A percentile compares a stretch with the other conserved stretches of the same genome.
phyloP scores from a whole-genome alignment of 495 filamentous ascomycete genomes.

The Darksidea phi region DNA sequence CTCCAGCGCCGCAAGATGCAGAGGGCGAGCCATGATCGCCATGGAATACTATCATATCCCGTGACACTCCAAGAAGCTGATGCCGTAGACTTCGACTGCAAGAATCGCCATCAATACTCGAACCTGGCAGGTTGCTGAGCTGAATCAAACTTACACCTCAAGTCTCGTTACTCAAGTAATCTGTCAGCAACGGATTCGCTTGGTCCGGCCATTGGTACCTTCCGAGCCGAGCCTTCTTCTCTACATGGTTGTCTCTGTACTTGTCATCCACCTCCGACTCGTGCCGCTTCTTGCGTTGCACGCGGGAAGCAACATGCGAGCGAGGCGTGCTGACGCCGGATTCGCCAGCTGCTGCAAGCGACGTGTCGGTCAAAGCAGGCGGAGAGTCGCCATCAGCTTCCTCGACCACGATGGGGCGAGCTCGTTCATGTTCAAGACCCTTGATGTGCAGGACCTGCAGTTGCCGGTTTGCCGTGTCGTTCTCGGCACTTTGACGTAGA shows the following conservation, averaged over 20 bases:
- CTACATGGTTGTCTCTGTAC: neutral
- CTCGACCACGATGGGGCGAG: too few species aligned
- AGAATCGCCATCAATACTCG: too few species aligned
- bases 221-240: conserved; percentile 1
- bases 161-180: neutral
- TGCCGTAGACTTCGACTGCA: too few species aligned
- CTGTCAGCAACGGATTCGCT: neutral
- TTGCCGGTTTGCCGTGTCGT: too few species aligned
- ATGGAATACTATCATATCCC: too few species aligned
- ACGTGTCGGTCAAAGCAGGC: conserved; percentile 20
- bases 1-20: too few species aligned
- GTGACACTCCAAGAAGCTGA: too few species aligned
- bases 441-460: too few species aligned
- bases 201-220: neutral
- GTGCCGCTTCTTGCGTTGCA: neutral
- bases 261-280: neutral
- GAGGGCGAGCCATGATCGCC: too few species aligned
- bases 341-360: neutral
- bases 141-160: neutral
- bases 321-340: conserved; percentile 17
- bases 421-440: too few species aligned
- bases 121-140: too few species aligned
- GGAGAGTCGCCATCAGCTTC: neutral
- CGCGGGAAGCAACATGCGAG: neutral
- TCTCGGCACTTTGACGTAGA: too few species aligned